Percentiles rank a stretch among this genome's conserved stretches.
Evolutionary conservation across 768 basidiomycete species (phyloP).

Genomic region (Psilocybe azurescens): DNA sequence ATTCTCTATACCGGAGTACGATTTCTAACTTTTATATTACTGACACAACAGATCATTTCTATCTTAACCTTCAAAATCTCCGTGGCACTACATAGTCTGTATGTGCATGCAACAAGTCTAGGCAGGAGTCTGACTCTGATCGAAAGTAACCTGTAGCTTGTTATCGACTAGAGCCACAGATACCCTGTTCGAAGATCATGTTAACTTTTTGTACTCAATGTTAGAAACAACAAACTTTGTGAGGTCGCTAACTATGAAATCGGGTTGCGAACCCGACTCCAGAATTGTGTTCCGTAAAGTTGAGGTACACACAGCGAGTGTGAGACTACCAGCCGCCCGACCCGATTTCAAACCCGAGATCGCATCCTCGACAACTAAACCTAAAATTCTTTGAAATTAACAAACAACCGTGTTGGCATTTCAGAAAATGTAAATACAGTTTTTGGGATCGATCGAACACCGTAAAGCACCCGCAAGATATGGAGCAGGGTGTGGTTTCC

Average conservation of each 20-base stretch:
- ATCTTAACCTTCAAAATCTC: no score
- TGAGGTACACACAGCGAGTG: constrained; percentile 86
- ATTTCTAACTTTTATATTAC: no score
- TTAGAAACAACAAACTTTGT: constrained; percentile 52
- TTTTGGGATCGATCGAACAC: constrained; percentile 57
- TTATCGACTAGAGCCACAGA: constrained; percentile 48
- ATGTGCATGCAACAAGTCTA: not conserved
- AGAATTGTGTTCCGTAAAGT: constrained; percentile 61
- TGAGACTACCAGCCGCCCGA: constrained; percentile 73
- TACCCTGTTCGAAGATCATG: constrained; percentile 39
- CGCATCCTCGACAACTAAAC: constrained; percentile 90
- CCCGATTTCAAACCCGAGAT: constrained; percentile 82
- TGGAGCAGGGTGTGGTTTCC: constrained; percentile 91
- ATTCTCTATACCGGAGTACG: no score
- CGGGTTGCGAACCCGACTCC: constrained; percentile 56
- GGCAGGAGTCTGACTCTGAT: constrained; percentile 22
- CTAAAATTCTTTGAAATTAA: constrained; percentile 36
- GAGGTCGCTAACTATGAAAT: constrained; percentile 74
- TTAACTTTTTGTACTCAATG: not conserved
- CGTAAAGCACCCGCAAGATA: constrained; percentile 78
- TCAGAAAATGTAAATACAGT: constrained; percentile 47
- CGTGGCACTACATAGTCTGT: no score
- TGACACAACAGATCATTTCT: no score
- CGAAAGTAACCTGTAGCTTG: constrained; percentile 45
- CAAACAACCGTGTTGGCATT: not conserved